A percentile compares a stretch with the other conserved stretches of the same genome.
Conservation (phyloP, 1,139 yeast genomes). For the Wickerhamiella pararugosa region DNA sequence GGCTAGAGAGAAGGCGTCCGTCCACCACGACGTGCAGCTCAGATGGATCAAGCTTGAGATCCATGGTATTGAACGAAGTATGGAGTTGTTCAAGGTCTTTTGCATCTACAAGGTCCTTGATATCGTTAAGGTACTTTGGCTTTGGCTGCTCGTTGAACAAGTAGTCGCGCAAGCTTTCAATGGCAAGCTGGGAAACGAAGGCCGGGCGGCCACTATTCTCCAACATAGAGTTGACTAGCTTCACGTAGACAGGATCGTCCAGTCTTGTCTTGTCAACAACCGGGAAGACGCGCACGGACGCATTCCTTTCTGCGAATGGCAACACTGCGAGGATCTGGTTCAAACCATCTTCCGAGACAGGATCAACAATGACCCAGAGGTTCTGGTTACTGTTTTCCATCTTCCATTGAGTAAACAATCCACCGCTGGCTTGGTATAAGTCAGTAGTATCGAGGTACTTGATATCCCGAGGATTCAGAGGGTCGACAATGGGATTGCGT, state of each 20-base stretch:
- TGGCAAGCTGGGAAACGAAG: conserved; percentile 1
- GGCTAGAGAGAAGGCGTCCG: conserved; percentile 10
- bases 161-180: conserved; percentile 1
- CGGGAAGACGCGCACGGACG: conserved; percentile 3
- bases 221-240: conserved; percentile 1
- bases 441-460: conserved; percentile 5
- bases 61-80: neutral
- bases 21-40: conserved; percentile 9
- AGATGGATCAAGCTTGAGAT: neutral
- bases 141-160: neutral
- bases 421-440: conserved; percentile 3
- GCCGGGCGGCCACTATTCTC: conserved; percentile 3
- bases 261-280: neutral
- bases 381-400: conserved; percentile 22
- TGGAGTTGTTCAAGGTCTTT: conserved; percentile 3
- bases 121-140: conserved; percentile 3
- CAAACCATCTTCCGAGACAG: conserved; percentile 26
- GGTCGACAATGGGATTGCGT: conserved; percentile 9
- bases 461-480: neutral
- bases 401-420: conserved; percentile 8
- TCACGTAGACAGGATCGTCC: conserved; percentile 2
- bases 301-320: conserved; percentile 11
- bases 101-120: neutral
- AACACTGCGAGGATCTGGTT: conserved; percentile 33
- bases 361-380: conserved; percentile 45